Base-by-base conservation (phyloP, 192 early-diverging fungal genomes). In the Backusella liffmaniae region DNA sequence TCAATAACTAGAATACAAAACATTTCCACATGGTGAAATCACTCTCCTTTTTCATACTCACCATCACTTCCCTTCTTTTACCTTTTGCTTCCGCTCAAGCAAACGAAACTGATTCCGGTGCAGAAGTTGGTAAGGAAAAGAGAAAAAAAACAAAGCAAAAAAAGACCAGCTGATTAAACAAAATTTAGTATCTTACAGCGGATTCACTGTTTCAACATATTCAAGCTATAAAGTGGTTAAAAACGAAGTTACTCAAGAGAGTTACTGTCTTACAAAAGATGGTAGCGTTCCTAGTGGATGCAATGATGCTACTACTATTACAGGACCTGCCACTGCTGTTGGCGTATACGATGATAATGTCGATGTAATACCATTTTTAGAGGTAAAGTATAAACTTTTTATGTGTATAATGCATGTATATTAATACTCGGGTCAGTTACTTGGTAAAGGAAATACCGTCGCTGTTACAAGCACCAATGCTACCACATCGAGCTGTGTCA, bases 21-120 rank as follows among this genome's bases (percentile, higher is more conserved):
- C 9, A 59, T 2, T 26, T 29, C 9, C 21, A 13, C 6, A 62
- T 62, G 56, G 56, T 62, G 56, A 62, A 29, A 62, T 62, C 56
- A 26, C 56, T 62, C 4, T 62, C 56, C 23, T 62, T 62, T 62
- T 29, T 62, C 23, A 62, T 49, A 49, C 46, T 62, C 56, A 62
- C 56, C 56, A 62, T 62, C 56, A 62, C 23, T 29, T 62, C 56
- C 26, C 56, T 62, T 62, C 56, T 62, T 62, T 26, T 62, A 62
- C 10, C 56, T 29, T 62, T 62, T 62, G 56, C 26, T 62, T 62
- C 56, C 26, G 56, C 23, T 62, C 53, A 59, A 59, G 1, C 46
- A 49, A 29, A 0, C 29, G 23, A 29, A 0, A 4, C 21, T 62
- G 56, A 62, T n/a, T 49, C 46, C 56, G 56, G 56, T 13, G 56